Evolutionary conservation across 1,284 basidiomycete species (phyloP).

Genomic region (Sporisorium graminicola): DNA sequence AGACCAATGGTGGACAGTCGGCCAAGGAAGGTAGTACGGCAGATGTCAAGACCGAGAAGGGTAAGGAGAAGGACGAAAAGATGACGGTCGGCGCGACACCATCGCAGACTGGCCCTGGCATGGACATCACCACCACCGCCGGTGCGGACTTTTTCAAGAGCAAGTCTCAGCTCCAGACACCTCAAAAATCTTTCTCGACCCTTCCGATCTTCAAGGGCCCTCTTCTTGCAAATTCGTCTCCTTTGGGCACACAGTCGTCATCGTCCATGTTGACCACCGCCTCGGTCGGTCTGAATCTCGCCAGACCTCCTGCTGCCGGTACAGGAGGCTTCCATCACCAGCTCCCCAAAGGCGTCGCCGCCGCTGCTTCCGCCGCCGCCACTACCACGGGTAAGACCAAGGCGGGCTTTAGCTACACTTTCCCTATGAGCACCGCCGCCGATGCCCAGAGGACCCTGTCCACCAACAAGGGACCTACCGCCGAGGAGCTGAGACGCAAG

Average conservation of each 20-base stretch:
- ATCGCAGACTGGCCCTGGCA: neutral
- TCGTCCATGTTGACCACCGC: neutral
- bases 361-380: too few species aligned
- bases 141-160: neutral
- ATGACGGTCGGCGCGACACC: neutral
- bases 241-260: neutral
- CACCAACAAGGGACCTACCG: neutral
- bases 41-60: neutral
- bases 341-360: neutral
- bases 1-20: neutral
- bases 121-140: too few species aligned
- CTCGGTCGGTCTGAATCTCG: constrained; percentile 22
- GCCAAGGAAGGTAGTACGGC: neutral
- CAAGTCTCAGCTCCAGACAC: neutral
- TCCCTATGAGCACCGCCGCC: neutral
- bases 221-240: neutral
- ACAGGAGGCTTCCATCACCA: neutral
- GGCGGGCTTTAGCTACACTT: neutral
- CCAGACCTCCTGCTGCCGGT: neutral
- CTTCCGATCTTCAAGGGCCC: neutral
- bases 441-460: neutral
- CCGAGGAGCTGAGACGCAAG: neutral
- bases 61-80: constrained; percentile 1
- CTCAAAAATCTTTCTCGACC: neutral
- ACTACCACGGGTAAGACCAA: too few species aligned